Evolutionary conservation across 345 rosid species (phyloP), one percentile per base, ranked within the genome.

Genomic region (Pugionium dolabratum): DNA sequence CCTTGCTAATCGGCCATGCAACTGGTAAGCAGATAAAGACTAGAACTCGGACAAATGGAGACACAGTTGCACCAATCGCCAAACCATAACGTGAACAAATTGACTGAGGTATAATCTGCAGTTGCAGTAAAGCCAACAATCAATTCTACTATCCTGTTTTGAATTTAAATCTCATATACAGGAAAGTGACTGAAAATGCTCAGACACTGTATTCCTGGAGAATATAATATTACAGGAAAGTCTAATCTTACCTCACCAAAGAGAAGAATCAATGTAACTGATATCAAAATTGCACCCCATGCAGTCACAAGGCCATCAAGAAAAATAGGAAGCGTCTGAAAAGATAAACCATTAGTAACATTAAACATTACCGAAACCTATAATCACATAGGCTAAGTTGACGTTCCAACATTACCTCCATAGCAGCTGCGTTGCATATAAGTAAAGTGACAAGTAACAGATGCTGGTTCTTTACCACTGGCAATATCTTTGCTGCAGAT

Each of bases 1-100:
- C 99, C 99, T 94, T 94, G 88, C 99, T 94, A 70, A 94, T 94
- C 0, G 99, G 99, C 75, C 80, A 94, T 11, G 99, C 91, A 82
- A 94, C 76, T 3, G 99, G 99, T 70, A 76, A 85, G 78, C 99
- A 94, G 67, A 88, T 36, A 81, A 86, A 88, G 77, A 94, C 96
- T 79, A 94, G 90, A 70, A 94, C 70, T 11, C 80, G 95, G 33
- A 94, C 99, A 67, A 82, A 62, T 3, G 97, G 97, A 63, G 95
- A 82, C 82, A 94, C 83, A 1, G 88, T 66, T 4, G 99, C 95
- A 32, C 99, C 97, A 67, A 94, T 90, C 4, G 95, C 96, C 82
- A 94, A 76, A 68, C 99, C 99, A 84, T 94, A 66, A 33, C 95
- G 85, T 64, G 97, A 85, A 79, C 97, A 94, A 41, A 91, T 74